Evolutionary conservation across 2,329 filamentous ascomycete species (phyloP), one percentile per base, ranked within the genome.

Genomic region (Trichoderma lentiforme): DNA sequence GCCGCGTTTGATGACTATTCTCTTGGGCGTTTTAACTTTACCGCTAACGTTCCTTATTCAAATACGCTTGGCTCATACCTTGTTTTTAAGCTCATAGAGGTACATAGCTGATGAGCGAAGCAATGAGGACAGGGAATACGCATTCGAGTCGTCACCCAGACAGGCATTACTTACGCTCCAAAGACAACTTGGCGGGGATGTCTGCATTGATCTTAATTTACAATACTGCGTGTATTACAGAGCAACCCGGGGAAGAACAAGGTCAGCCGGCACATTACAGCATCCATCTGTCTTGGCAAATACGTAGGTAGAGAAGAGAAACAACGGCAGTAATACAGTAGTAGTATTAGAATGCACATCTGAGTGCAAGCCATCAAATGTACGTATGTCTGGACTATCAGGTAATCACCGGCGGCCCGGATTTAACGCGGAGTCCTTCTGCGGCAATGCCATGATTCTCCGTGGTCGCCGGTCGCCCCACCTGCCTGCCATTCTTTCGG

Each of bases 381-480:
- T 43, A 43, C 15, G 39, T 4, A n/a, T 1, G 39, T n/a, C 18
- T n/a, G 3, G 15, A 43, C 39, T n/a, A 30, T 32, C n/a, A 39
- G 3, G 14, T 32, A 60, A 60, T 21, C 47, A 14, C 47, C 28
- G 57, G 57, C 57, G 30, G 8, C 18, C 65, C 65, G 65, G 65
- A 68, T 21, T 58, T 68, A 68, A 68, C 65, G 34, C 65, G 65
- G 65, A 68, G 65, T 26, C 34, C 53, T 56, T 6, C 6, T 21
- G 26, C 62, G 18, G 39, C 39, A 24, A 36, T 12, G 28, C 28
- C 9, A 15, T 65, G 62, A 32, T 65, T 51, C 62, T 64, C 63
- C 63, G 43, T 36, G 11, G 12, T 21, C 51, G 63, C 63, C 63
- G 63, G 14, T 21, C 28, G 43, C 63, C 28, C 63, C 63, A 53